A percentile compares a stretch with the other conserved stretches of the same genome.
Conservation (phyloP, 2,329 filamentous ascomycete genomes). For the Rhinocladiella similis region DNA sequence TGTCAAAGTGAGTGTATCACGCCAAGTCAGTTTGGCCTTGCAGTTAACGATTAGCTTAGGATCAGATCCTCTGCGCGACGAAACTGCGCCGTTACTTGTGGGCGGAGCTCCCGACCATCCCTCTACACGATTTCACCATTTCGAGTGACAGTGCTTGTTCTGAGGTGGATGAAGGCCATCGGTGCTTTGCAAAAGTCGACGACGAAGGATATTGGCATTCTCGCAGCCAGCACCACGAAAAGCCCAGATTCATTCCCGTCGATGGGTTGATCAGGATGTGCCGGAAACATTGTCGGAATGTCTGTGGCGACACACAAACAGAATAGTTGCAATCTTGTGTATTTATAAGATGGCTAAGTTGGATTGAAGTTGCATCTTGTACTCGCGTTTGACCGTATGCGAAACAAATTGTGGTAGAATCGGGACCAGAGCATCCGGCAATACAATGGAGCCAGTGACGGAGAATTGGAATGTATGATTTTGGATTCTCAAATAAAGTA, state of each 20-base stretch:
- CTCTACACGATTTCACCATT: neutral
- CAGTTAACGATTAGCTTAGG: neutral
- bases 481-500: no score
- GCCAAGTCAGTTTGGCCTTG: neutral
- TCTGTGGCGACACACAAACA: neutral
- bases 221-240: neutral
- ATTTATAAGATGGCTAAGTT: no score
- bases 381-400: no score
- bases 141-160: neutral
- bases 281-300: slow-evolving; percentile 2
- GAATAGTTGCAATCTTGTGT: neutral
- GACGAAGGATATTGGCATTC: neutral
- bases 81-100: slow-evolving; percentile 4
- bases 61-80: neutral
- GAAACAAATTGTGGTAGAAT: no score
- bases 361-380: no score
- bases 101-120: neutral
- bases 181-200: slow-evolving; percentile 1
- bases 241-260: neutral
- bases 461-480: no score
- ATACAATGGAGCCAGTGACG: no score
- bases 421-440: no score
- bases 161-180: neutral
- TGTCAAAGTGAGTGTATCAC: neutral
- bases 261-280: slow-evolving; percentile 1